A percentile compares a stretch with the other conserved stretches of the same genome.
phyloP scores from a whole-genome alignment of 805 yeast species.

The Ogataea paraovalis region DNA sequence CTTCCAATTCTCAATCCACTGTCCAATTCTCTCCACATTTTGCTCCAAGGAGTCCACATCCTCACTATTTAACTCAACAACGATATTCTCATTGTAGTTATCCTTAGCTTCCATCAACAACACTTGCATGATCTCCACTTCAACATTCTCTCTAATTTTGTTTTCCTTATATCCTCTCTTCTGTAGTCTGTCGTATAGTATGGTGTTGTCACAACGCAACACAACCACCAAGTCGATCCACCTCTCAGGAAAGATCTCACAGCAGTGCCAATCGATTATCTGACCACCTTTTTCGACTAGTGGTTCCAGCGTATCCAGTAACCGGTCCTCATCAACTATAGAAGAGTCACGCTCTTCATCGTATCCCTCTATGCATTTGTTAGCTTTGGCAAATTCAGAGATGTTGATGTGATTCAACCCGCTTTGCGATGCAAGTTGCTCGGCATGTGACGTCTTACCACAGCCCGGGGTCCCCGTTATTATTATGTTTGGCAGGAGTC shows the following conservation, averaged over 20 bases:
- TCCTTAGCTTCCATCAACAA: constrained; percentile 83
- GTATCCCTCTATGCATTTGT: constrained; percentile 74
- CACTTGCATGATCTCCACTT: constrained; percentile 96
- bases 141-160: constrained; percentile 87
- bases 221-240: constrained; percentile 91
- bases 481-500: constrained; percentile 65
- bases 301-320: constrained; percentile 77
- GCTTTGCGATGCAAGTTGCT: constrained; percentile 48
- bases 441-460: constrained; percentile 73
- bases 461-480: constrained; percentile 96
- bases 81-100: constrained; percentile 71
- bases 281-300: constrained; percentile 79
- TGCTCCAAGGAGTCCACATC: constrained; percentile 70
- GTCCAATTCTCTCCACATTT: constrained; percentile 71
- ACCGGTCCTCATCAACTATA: constrained; percentile 89
- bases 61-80: constrained; percentile 75
- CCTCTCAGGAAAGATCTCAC: constrained; percentile 92
- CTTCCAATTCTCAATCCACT: constrained; percentile 78
- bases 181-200: constrained; percentile 69
- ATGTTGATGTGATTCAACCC: constrained; percentile 57
- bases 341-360: constrained; percentile 82
- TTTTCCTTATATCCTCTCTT: constrained; percentile 74
- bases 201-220: constrained; percentile 68
- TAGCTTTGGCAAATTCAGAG: constrained; percentile 76
- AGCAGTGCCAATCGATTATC: constrained; percentile 96